Conservation (phyloP, 805 yeast genomes). For the Nakazawaea populi region DNA sequence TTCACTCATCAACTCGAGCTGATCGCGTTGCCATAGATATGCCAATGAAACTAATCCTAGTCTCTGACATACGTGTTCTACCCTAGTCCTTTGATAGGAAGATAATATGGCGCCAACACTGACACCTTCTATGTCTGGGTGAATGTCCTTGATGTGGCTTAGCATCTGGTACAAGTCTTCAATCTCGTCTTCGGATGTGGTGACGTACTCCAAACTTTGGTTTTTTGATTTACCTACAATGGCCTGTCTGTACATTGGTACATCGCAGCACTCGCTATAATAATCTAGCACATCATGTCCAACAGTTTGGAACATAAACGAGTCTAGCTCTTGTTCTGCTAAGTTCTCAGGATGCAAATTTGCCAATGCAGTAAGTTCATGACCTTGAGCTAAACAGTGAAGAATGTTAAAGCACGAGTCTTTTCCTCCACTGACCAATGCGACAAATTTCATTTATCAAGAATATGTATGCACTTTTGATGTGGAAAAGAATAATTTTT, state of each 20-base stretch:
- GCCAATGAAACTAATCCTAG: slow-evolving; percentile 65
- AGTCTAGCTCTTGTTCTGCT: slow-evolving; percentile 67
- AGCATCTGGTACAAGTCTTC: slow-evolving; percentile 70
- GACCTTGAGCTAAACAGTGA: slow-evolving; percentile 83
- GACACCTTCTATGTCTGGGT: slow-evolving; percentile 78
- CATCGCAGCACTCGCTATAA: slow-evolving; percentile 65
- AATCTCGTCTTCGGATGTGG: slow-evolving; percentile 76
- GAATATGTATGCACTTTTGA: neutral
- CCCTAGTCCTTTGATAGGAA: slow-evolving; percentile 91
- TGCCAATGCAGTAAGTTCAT: slow-evolving; percentile 79
- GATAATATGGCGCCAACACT: slow-evolving; percentile 96
- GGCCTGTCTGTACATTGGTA: slow-evolving; percentile 70
- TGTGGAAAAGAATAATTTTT: neutral
- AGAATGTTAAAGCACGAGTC: slow-evolving; percentile 89
- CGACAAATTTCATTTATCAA: slow-evolving; percentile 76
- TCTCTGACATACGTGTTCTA: slow-evolving; percentile 82
- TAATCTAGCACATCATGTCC: slow-evolving; percentile 74
- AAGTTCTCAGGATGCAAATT: slow-evolving; percentile 62
- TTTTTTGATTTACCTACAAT: slow-evolving; percentile 62
- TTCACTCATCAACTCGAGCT: slow-evolving; percentile 71
- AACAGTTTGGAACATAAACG: slow-evolving; percentile 97
- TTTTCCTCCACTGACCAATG: slow-evolving; percentile 91
- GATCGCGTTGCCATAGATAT: slow-evolving; percentile 88
- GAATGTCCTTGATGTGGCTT: slow-evolving; percentile 35
- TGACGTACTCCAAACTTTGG: slow-evolving; percentile 59